These are phyloP conservation scores for Calonectria pteridis DNA, from an alignment of 2,329 filamentous ascomycete species.

Conservation along the genomic window DNA sequence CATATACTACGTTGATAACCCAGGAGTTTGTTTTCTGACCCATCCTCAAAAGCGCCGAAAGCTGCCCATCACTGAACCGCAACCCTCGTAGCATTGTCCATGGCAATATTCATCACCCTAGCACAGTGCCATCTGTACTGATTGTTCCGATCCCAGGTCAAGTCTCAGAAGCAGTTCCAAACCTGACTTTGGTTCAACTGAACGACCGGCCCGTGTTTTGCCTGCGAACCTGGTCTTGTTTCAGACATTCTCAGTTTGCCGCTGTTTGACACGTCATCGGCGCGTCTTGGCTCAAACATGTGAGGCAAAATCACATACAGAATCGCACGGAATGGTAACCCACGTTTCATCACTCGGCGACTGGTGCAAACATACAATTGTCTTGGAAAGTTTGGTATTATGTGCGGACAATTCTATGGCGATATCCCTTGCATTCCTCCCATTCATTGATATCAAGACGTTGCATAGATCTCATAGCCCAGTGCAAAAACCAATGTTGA, in stretches of 20 bases:
- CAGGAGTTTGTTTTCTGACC: no score
- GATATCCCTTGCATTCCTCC: slow-evolving; percentile 31
- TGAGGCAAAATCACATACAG: not conserved
- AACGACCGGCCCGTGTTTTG: not conserved
- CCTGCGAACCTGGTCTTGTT: not conserved
- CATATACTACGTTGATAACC: not conserved
- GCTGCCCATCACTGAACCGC: no score
- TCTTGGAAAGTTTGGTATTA: slow-evolving; percentile 13
- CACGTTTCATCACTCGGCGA: not conserved
- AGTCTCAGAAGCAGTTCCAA: not conserved
- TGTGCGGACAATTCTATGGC: slow-evolving; percentile 15
- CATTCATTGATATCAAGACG: slow-evolving; percentile 36
- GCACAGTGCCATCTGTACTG: not conserved
- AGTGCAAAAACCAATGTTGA: slow-evolving; percentile 27
- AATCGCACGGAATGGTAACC: not conserved
- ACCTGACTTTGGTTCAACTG: not conserved
- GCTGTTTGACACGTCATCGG: no score
- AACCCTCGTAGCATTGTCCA: not conserved
- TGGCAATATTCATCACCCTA: not conserved
- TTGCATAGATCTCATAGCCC: slow-evolving; percentile 36
- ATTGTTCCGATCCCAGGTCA: not conserved
- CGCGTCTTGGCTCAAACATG: not conserved
- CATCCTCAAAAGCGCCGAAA: no score
- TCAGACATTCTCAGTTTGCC: not conserved
- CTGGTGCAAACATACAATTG: not conserved